Percentiles rank a stretch among this genome's conserved stretches.
Conservation (phyloP, 2,329 filamentous ascomycete species). For the Colletotrichum zoysiae region DNA sequence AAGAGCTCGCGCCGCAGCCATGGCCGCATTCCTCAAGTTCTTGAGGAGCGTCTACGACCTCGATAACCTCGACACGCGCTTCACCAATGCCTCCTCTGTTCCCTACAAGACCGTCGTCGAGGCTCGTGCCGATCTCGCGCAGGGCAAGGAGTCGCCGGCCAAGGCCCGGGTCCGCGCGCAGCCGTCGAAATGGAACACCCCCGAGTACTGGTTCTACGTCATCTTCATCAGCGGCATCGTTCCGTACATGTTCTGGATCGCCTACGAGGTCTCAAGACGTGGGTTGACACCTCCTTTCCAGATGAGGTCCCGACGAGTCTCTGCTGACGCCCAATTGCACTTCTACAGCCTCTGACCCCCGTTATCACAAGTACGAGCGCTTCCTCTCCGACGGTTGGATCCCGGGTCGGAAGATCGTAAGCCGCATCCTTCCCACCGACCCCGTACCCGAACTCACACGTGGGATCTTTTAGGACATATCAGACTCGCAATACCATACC, state of each 20-base stretch:
- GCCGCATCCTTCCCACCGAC: constrained; percentile 46
- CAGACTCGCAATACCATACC: constrained; percentile 86
- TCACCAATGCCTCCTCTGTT: constrained; percentile 77
- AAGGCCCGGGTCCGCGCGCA: constrained; percentile 61
- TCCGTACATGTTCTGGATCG: constrained; percentile 92
- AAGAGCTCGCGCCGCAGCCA: constrained; percentile 46
- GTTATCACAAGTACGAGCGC: constrained; percentile 79
- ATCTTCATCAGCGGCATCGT: constrained; percentile 74
- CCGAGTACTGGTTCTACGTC: constrained; percentile 88
- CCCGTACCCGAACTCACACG: not conserved
- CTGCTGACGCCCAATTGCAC: constrained; percentile 5
- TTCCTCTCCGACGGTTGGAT: constrained; percentile 89
- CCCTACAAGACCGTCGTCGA: constrained; percentile 73
- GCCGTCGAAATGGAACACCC: constrained; percentile 84
- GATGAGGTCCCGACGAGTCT: not conserved
- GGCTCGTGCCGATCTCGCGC: constrained; percentile 54
- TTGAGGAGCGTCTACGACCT: constrained; percentile 71
- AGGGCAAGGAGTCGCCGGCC: constrained; percentile 56
- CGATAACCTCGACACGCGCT: constrained; percentile 71
- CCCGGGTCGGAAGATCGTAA: constrained; percentile 87
- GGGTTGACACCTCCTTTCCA: constrained; percentile 47
- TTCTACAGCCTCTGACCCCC: constrained; percentile 79
- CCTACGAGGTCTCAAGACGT: constrained; percentile 88
- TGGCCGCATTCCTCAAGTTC: constrained; percentile 58
- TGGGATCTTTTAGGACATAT: constrained; percentile 77